Conservation (phyloP, 176 grass and related monocot species). For the Triticum dicoccoides region DNA sequence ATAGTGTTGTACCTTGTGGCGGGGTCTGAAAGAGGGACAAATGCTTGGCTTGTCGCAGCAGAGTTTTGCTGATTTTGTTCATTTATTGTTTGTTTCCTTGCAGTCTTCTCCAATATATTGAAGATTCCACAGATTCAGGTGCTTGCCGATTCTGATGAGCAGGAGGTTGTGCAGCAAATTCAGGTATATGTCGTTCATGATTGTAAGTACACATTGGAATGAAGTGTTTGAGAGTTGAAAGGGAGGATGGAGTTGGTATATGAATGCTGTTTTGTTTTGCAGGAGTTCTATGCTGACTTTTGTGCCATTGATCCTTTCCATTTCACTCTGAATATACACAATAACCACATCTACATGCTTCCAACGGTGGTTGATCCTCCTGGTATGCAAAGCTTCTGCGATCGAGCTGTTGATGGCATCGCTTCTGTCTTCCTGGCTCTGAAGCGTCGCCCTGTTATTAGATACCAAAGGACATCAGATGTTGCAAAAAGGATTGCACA, state of each 20-base stretch:
- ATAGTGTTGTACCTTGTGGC: neutral
- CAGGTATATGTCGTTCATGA: conserved; percentile 48
- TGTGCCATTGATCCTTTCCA: conserved; percentile 82
- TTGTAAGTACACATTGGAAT: conserved; percentile 13
- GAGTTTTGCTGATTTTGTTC: neutral
- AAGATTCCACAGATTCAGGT: conserved; percentile 96
- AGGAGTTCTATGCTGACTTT: conserved; percentile 98
- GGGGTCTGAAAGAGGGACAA: neutral
- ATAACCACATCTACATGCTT: conserved; percentile 92
- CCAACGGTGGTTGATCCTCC: conserved; percentile 73
- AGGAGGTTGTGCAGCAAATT: conserved; percentile 96
- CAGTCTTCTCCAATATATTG: conserved; percentile 97
- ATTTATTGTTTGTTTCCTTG: conserved; percentile 27
- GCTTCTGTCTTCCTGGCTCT: conserved; percentile 90
- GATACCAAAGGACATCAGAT: conserved; percentile 86
- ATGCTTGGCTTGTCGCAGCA: neutral
- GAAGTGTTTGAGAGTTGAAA: conserved; percentile 12
- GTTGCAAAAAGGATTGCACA: conserved; percentile 91
- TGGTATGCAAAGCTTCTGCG: conserved; percentile 78
- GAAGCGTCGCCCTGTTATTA: conserved; percentile 85
- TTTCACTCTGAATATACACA: conserved; percentile 87
- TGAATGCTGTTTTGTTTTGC: conserved; percentile 31
- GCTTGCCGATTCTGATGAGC: conserved; percentile 94
- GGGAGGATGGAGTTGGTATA: neutral
- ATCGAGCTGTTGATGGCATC: conserved; percentile 89